These are phyloP conservation scores for Pyronema omphalodes DNA, from an alignment of 495 filamentous ascomycete genomes.

Conservation along the genomic window DNA sequence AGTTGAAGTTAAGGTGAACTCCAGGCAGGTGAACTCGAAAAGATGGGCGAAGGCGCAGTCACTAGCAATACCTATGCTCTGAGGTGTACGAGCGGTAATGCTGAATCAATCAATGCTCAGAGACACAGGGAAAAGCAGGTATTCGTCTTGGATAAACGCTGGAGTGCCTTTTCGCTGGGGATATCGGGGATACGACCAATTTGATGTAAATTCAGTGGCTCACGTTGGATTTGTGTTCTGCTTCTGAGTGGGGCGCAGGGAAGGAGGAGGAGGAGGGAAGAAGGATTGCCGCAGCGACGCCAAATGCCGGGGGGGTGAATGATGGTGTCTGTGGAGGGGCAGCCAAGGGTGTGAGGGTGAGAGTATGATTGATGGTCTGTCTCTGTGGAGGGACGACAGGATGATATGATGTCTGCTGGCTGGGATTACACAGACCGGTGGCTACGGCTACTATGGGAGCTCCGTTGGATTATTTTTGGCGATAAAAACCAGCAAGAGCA, in stretches of 20 bases:
- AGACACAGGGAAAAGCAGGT: background rate
- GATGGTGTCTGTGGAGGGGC: background rate
- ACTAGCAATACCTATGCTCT: background rate
- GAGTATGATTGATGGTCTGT: too few species aligned
- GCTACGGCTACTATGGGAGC: background rate
- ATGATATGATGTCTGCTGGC: too few species aligned
- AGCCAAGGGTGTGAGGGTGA: background rate
- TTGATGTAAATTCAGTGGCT: background rate
- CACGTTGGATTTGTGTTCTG: background rate
- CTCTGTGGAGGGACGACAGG: too few species aligned
- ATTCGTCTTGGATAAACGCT: background rate
- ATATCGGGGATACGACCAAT: background rate
- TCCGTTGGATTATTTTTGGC: background rate
- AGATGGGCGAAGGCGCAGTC: background rate
- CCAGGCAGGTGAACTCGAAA: background rate
- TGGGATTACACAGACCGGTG: background rate
- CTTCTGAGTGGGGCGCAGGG: background rate
- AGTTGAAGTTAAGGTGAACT: too few species aligned
- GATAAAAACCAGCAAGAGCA: background rate
- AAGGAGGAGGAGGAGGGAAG: background rate
- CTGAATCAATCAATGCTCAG: background rate
- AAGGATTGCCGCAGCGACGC: background rate
- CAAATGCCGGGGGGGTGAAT: background rate
- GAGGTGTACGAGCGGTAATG: background rate
- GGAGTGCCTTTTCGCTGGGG: background rate